Conservation (phyloP, 108 stramenopile species). For the Mediolabrus comicus region DNA sequence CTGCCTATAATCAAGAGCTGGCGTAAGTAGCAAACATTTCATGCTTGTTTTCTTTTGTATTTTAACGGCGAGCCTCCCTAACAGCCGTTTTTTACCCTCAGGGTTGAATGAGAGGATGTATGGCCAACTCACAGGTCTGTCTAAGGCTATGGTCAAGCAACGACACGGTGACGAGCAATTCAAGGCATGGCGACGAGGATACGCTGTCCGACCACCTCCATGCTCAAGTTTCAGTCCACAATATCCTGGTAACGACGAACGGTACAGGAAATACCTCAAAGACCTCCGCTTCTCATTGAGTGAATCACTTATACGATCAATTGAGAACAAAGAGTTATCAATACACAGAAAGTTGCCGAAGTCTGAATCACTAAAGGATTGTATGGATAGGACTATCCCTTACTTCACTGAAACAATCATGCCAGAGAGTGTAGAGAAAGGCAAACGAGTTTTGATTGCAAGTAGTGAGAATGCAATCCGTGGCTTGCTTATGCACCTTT, state of each 20-base stretch:
- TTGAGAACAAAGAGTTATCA: slow-evolving; percentile 63
- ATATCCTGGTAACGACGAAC: slow-evolving; percentile 88
- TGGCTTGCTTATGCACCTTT: slow-evolving; percentile 96
- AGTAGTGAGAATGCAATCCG: slow-evolving; percentile 98
- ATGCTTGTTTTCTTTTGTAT: neutral
- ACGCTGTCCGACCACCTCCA: slow-evolving; percentile 78
- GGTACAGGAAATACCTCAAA: slow-evolving; percentile 79
- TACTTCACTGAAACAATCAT: slow-evolving; percentile 88
- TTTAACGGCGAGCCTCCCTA: neutral
- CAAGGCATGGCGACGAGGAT: slow-evolving; percentile 89
- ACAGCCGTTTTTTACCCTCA: slow-evolving; percentile 22
- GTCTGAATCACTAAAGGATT: slow-evolving; percentile 88
- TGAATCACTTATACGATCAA: slow-evolving; percentile 77
- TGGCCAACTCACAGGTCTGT: slow-evolving; percentile 83
- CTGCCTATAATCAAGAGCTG: slow-evolving; percentile 92
- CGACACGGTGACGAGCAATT: slow-evolving; percentile 93
- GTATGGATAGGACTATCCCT: slow-evolving; percentile 90
- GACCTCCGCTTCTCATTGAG: slow-evolving; percentile 74
- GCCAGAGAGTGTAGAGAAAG: slow-evolving; percentile 82
- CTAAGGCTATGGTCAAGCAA: slow-evolving; percentile 92
- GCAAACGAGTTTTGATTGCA: slow-evolving; percentile 94
- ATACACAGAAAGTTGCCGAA: slow-evolving; percentile 85
- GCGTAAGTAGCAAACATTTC: slow-evolving; percentile 85
- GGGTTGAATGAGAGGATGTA: slow-evolving; percentile 83
- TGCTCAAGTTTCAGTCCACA: slow-evolving; percentile 73